These are phyloP conservation scores for Alternaria sp. DNA, from an alignment of 2,329 filamentous ascomycete species.

Conservation along the genomic window DNA sequence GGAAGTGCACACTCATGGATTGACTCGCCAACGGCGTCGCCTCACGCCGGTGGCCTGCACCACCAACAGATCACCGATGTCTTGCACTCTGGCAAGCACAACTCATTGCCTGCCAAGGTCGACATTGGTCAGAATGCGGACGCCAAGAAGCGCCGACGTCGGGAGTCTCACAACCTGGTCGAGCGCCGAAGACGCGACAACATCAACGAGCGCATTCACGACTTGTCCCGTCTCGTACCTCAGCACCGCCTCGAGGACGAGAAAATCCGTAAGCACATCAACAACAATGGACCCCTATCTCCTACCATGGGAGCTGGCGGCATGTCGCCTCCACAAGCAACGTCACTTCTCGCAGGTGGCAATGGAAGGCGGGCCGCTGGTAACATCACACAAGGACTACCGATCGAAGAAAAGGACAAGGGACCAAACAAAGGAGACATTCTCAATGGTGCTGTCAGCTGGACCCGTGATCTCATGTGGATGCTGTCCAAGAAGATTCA, in stretches of 20 bases:
- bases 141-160: conserved; percentile 87
- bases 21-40: conserved; percentile 88
- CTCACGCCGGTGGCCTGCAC: conserved; percentile 71
- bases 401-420: conserved; percentile 97
- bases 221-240: conserved; percentile 91
- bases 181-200: conserved; percentile 95
- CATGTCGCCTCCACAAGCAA: conserved; percentile 76
- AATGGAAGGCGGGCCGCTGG: conserved; percentile 81
- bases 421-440: conserved; percentile 99
- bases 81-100: conserved; percentile 80
- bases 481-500: conserved; percentile 88
- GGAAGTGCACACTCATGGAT: conserved; percentile 85
- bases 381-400: conserved; percentile 90
- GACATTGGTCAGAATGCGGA: conserved; percentile 77
- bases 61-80: conserved; percentile 87
- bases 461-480: conserved; percentile 99
- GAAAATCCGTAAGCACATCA: conserved; percentile 92
- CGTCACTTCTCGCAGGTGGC: conserved; percentile 85
- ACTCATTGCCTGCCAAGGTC: conserved; percentile 89
- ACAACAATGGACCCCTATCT: conserved; percentile 89
- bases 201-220: conserved; percentile 98
- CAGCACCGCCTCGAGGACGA: conserved; percentile 94
- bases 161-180: conserved; percentile 95
- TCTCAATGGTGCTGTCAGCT: conserved; percentile 93
- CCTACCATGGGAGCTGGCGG: conserved; percentile 77